These are phyloP conservation scores for Phaeosphaeriaceae sp. DNA, from an alignment of 2,329 filamentous ascomycete genomes.

Conservation along the genomic window DNA sequence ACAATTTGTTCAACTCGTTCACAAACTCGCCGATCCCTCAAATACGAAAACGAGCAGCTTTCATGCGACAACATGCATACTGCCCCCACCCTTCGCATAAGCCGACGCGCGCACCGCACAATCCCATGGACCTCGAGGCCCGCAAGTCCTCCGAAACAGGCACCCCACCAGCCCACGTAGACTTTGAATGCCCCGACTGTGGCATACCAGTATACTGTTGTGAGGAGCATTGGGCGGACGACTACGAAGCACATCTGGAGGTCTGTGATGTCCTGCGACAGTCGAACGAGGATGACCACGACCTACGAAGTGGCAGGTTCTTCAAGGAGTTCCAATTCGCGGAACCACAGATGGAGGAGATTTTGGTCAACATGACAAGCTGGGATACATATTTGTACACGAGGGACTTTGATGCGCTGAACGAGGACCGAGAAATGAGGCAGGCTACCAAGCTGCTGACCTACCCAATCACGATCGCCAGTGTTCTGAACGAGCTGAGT, in stretches of 20 bases:
- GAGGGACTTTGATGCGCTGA: constrained; percentile 87
- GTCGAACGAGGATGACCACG: constrained; percentile 98
- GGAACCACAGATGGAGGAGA: constrained; percentile 87
- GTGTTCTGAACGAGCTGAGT: constrained; percentile 91
- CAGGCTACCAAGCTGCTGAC: constrained; percentile 93
- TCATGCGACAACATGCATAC: constrained; percentile 91
- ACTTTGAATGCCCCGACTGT: constrained; percentile 96
- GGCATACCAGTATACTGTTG: constrained; percentile 93
- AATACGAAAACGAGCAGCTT: constrained; percentile 86
- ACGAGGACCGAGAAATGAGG: constrained; percentile 87
- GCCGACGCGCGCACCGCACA: constrained; percentile 72
- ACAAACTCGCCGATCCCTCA: constrained; percentile 86
- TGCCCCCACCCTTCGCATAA: constrained; percentile 91
- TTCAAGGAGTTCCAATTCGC: constrained; percentile 96
- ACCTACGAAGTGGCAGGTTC: constrained; percentile 85
- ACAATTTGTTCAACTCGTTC: constrained; percentile 94
- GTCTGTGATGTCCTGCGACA: constrained; percentile 90
- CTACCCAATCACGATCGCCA: constrained; percentile 90
- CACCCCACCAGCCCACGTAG: constrained; percentile 79
- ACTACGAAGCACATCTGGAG: constrained; percentile 91
- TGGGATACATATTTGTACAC: constrained; percentile 98
- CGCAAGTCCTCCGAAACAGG: constrained; percentile 63
- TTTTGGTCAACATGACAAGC: constrained; percentile 94
- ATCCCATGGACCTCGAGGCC: constrained; percentile 70
- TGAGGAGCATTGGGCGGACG: constrained; percentile 93